A percentile compares a stretch with the other conserved stretches of the same genome.
Conservation (phyloP, 208 protist genomes). For the Endotrypanum monterogeii region DNA sequence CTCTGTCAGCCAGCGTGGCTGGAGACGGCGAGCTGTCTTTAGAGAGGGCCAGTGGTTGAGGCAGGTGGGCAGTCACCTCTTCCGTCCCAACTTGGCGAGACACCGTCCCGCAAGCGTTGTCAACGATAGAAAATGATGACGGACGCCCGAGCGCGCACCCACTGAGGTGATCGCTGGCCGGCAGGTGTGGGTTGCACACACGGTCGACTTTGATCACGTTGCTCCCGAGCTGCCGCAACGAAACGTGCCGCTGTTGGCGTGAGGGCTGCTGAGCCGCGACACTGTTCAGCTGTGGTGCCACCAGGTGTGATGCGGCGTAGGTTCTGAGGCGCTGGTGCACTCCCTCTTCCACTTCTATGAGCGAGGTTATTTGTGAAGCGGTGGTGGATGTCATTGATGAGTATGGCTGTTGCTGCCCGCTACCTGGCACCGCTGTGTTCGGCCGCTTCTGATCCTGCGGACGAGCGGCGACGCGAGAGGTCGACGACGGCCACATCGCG, state of each 20-base stretch:
- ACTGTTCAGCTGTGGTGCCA: background rate
- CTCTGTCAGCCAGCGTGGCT: constrained; percentile 4
- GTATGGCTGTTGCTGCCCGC: background rate
- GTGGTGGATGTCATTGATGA: background rate
- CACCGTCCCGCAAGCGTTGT: constrained; percentile 25
- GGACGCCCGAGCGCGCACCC: constrained; percentile 62
- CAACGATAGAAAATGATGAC: constrained; percentile 38
- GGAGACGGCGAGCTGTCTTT: background rate
- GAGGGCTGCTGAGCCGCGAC: background rate
- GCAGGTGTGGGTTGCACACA: constrained; percentile 36
- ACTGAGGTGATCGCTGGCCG: constrained; percentile 56
- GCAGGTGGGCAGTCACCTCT: constrained; percentile 17
- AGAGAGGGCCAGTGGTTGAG: background rate
- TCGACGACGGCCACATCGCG: constrained; percentile 15
- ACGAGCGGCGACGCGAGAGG: background rate
- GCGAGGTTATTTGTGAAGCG: background rate
- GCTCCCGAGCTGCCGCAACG: constrained; percentile 51
- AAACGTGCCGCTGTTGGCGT: constrained; percentile 13
- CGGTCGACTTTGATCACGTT: constrained; percentile 26
- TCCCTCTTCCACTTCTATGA: constrained; percentile 29
- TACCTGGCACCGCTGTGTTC: constrained; percentile 15
- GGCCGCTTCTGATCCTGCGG: background rate
- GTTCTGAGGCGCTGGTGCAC: constrained; percentile 32
- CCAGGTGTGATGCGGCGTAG: constrained; percentile 24
- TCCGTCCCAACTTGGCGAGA: constrained; percentile 18